Conservation (phyloP, 2,329 filamentous ascomycete genomes). For the Pestalotiopsis sp. region DNA sequence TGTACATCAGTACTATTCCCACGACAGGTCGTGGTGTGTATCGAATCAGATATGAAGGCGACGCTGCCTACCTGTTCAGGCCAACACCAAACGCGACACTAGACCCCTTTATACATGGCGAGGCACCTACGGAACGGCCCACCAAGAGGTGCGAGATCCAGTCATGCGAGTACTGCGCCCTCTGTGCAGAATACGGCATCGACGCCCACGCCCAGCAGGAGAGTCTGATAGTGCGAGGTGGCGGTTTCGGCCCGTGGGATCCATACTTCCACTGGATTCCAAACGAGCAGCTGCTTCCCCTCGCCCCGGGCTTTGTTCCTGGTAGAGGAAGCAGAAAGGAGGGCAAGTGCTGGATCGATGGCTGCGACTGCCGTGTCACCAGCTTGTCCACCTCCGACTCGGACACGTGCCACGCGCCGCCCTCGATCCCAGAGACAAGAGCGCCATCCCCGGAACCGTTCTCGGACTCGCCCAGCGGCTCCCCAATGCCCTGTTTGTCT, state of each 20-base stretch:
- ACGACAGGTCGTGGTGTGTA: neutral
- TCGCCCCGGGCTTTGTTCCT: neutral
- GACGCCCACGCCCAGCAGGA: neutral
- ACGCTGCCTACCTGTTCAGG: neutral
- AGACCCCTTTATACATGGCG: neutral
- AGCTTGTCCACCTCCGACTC: neutral
- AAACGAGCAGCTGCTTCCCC: neutral
- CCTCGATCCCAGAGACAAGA: neutral
- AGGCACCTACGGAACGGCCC: neutral
- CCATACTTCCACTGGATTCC: slow-evolving; percentile 7
- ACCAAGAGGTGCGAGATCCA: neutral
- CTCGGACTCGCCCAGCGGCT: too few relatives aligned
- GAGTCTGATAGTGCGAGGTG: neutral
- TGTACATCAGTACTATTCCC: neutral
- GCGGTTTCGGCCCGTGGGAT: neutral
- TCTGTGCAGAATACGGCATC: neutral
- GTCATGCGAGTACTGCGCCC: neutral
- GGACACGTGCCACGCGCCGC: neutral
- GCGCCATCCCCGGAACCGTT: neutral
- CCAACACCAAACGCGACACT: neutral
- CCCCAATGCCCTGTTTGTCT: too few relatives aligned
- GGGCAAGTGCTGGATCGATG: neutral
- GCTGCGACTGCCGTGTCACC: neutral
- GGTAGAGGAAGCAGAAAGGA: neutral
- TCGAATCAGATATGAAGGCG: neutral